Base-by-base conservation (phyloP, 352 stramenopile species). In the Globisporangium takayamanum region DNA sequence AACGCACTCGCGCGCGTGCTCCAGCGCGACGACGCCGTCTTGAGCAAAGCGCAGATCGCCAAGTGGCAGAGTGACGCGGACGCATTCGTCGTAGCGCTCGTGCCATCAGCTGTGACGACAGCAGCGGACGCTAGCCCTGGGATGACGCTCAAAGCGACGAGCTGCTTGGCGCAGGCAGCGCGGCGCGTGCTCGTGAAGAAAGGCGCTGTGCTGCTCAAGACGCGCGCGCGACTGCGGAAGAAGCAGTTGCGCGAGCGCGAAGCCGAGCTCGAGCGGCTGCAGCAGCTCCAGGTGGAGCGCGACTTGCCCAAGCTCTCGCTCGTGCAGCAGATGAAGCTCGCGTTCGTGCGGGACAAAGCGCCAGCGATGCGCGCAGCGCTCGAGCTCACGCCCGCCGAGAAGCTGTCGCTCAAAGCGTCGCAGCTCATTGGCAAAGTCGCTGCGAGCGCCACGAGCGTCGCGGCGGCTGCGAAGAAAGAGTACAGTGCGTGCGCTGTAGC, bases 401-500 rank as follows among this genome's bases (percentile, higher is more conserved):
- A 65, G 54, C 51, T 89, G 42, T 62, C 62, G 28, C 60, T 58
- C 2, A 74, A 72, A 26, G 71, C 76, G 15, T 66, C 63, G n/a
- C 68, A 84, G 37, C 36, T 87, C 18, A 44, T 87, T 30, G 69
- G 68, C 50, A 70, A 66, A 25, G 74, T 80, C 14, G 71, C 74
- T 11, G 64, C 66, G 3, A 66, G 67, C 11, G 78, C 78, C 14
- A 57, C 45, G 22, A 66, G 60, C 26, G 76, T 61, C 12, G 70
- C 70, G 1, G 52, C 56, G 5, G 73, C 74, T 26, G 74, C 71
- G 50, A 88, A 88, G 70, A 84, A 88, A 55, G 78, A 89, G 57
- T 86, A 86, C 71, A 30, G 78, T 90, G 49, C 80, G 78, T 51
- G 70, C 74, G 36, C 63, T 90, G 18, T 90, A 61, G 28, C 20